Base-by-base conservation (phyloP, 345 rosid species). In the Aquilaria malaccensis region DNA sequence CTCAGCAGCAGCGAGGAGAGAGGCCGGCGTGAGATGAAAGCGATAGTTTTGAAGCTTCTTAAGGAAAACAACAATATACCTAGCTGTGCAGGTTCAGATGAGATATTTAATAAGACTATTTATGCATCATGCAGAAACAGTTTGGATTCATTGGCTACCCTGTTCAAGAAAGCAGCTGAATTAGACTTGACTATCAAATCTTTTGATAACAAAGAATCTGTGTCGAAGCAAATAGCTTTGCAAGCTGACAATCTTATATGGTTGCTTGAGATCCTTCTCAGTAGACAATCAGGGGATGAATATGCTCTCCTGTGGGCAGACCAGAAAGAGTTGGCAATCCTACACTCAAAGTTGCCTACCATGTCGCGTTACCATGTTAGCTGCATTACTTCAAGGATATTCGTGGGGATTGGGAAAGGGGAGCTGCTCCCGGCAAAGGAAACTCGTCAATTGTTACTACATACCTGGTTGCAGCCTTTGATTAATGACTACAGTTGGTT, bases 401-500 rank as follows among this genome's bases (percentile, higher is more conserved):
- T 90, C 30, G 83, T 94, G 13, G 99, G 99, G 33, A 86, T 94
- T 6, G 99, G 99, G 29, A 83, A 83, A 75, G 96, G 96, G 74
- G 96, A 94, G 75, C 50, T 94, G 72, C 74, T 94, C 61, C 99
- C 97, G 5, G 73, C 79, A 2, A 94, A 94, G 78, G 96, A 94
- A 60, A 89, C 85, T 10, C 85, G 95, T 33, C 83, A 76, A 33
- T 22, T 77, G 75, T 64, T 94, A 75, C 65, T 94, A 62, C 81
- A 77, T 33, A 87, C 92, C 29, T 94, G 99, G 99, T 70, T 93
- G 67, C 92, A 93, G 73, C 97, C 97, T 3, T 65, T 93, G 82
- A 87, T 89, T 67, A 81, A 80, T 10, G 98, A 93, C 80, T 93
- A 93, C 79, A 79, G 85, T 52, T 93, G 99, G 99, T 77, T 94